phyloP scores from a whole-genome alignment of 768 basidiomycete genomes.

The Termitomyces bulborhizus region DNA sequence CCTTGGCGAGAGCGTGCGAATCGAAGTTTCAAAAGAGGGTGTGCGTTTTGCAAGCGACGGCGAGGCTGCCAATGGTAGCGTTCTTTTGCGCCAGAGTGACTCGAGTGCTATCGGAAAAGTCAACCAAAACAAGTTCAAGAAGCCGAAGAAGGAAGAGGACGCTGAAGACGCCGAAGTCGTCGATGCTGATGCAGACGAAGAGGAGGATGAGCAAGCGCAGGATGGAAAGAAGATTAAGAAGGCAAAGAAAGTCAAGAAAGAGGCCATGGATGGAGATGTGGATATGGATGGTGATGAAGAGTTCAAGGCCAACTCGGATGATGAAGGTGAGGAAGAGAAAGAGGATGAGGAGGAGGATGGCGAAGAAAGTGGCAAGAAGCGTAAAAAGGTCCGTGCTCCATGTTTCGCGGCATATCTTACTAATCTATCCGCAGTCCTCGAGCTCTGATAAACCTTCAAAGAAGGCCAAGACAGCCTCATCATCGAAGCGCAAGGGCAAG shows the following conservation, averaged over 20 bases:
- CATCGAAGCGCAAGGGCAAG: constrained; percentile 44
- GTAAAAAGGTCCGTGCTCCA: constrained; percentile 49
- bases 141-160: constrained; percentile 35
- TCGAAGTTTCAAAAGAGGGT: constrained; percentile 95
- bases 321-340: constrained; percentile 49
- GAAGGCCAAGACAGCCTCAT: constrained; percentile 33
- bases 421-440: constrained; percentile 23
- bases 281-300: constrained; percentile 41
- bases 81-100: constrained; percentile 75
- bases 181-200: constrained; percentile 40
- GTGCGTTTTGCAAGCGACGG: constrained; percentile 90
- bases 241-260: constrained; percentile 39
- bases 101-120: constrained; percentile 39
- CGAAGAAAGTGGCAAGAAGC: constrained; percentile 55
- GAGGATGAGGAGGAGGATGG: constrained; percentile 47
- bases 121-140: constrained; percentile 28
- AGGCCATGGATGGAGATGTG: constrained; percentile 38
- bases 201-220: constrained; percentile 32
- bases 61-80: constrained; percentile 87
- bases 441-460: constrained; percentile 37
- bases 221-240: constrained; percentile 36
- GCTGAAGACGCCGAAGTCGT: constrained; percentile 40
- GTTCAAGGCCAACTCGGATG: constrained; percentile 45
- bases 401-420: background rate
- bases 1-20: constrained; percentile 90